These are phyloP conservation scores for Vaccinium macrocarpon DNA, from an alignment of 148 eudicot species.

Conservation along the genomic window DNA sequence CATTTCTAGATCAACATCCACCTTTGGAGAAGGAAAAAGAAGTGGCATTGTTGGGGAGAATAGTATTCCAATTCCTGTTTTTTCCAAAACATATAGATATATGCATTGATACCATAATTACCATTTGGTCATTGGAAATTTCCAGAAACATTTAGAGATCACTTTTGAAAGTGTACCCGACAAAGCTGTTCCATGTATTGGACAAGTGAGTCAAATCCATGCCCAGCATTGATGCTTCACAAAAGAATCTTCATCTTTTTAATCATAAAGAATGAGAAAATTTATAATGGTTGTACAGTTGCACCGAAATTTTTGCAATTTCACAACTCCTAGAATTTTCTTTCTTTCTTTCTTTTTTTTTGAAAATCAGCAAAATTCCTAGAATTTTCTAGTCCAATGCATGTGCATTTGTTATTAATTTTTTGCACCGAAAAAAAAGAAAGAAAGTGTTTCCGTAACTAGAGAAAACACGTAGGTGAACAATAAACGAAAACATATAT, in stretches of 20 bases:
- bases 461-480: too few species aligned
- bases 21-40: background rate
- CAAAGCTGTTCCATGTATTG: background rate
- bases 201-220: background rate
- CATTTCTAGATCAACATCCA: background rate
- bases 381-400: too few species aligned
- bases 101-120: background rate
- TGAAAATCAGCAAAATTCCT: too few species aligned
- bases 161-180: background rate
- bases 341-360: too few species aligned
- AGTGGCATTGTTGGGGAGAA: background rate
- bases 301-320: background rate
- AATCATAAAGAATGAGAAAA: background rate
- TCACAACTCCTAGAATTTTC: background rate
- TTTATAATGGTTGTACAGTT: background rate
- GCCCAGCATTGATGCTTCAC: background rate
- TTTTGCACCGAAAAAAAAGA: too few species aligned
- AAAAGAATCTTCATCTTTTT: background rate
- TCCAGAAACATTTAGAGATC: background rate
- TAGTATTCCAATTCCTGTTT: background rate
- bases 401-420: too few species aligned
- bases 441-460: too few species aligned
- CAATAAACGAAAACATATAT: background rate
- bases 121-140: background rate
- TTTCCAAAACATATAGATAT: background rate